phyloP scores from a whole-genome alignment of 2,329 filamentous ascomycete genomes.

The Fusarium pseudonygamai region DNA sequence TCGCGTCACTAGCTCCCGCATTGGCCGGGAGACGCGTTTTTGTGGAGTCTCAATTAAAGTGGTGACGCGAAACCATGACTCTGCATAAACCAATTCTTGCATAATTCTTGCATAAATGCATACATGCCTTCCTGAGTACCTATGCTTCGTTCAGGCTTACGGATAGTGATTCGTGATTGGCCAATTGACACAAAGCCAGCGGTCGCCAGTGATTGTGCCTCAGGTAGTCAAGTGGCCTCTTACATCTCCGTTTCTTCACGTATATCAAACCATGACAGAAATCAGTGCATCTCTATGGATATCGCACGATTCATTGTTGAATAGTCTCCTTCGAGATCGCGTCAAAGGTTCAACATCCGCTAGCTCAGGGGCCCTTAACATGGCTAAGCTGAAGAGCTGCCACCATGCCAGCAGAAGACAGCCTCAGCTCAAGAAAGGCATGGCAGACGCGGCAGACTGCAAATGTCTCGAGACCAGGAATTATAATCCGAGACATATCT shows the following conservation, averaged over 20 bases:
- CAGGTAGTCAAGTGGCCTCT: background rate
- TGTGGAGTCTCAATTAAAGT: constrained; percentile 40
- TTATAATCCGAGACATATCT: background rate
- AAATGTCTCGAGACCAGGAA: background rate
- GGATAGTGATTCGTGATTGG: background rate
- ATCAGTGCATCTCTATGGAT: background rate
- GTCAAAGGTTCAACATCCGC: background rate
- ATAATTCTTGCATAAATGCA: background rate
- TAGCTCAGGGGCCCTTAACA: background rate
- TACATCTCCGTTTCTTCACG: background rate
- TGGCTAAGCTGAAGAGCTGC: background rate
- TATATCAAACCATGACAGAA: background rate
- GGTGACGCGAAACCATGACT: constrained; percentile 32
- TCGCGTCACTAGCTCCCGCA: constrained; percentile 36
- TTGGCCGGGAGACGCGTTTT: constrained; percentile 44
- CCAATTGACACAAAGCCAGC: background rate
- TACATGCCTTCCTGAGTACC: background rate
- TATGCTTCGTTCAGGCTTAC: no score
- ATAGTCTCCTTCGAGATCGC: background rate
- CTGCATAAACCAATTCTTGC: background rate
- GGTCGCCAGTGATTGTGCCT: background rate
- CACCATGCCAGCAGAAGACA: background rate
- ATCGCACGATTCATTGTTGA: background rate
- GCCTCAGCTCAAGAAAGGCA: background rate
- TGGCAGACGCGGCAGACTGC: background rate